These are phyloP conservation scores for Corrigiola litoralis DNA, from an alignment of 179 eudicot species.

Conservation along the genomic window DNA sequence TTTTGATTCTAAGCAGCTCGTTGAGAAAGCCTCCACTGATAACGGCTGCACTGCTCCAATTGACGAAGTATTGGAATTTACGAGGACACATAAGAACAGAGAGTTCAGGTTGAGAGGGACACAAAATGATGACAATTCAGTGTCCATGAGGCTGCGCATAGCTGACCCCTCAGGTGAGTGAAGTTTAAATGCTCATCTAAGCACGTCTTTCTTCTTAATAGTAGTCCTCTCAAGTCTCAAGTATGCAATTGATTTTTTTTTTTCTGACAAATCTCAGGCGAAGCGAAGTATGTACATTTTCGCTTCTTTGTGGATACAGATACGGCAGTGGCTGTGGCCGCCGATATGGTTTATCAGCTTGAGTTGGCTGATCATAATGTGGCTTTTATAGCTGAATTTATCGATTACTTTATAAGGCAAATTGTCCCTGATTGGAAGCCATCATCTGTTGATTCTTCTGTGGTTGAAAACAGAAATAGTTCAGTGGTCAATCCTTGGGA, in stretches of 20 bases:
- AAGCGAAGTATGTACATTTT: slow-evolving; percentile 60
- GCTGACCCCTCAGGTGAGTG: slow-evolving; percentile 38
- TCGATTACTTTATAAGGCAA: slow-evolving; percentile 47
- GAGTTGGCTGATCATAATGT: slow-evolving; percentile 65
- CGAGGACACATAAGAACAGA: slow-evolving; percentile 44
- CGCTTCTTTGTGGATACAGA: slow-evolving; percentile 59
- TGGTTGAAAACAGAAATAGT: slow-evolving; percentile 4
- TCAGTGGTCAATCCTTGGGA: slow-evolving; percentile 22
- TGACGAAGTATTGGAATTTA: slow-evolving; percentile 45
- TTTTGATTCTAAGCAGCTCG: slow-evolving; percentile 38
- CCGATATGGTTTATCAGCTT: slow-evolving; percentile 80
- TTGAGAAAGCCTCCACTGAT: slow-evolving; percentile 25
- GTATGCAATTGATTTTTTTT: not conserved
- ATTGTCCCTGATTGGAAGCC: slow-evolving; percentile 47
- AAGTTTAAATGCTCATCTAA: not conserved
- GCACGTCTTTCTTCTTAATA: not conserved
- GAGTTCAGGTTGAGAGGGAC: slow-evolving; percentile 66
- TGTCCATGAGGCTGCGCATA: slow-evolving; percentile 64
- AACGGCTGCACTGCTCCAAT: slow-evolving; percentile 28
- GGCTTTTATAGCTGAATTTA: slow-evolving; percentile 69
- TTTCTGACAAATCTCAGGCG: slow-evolving; percentile 31
- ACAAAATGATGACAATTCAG: slow-evolving; percentile 48
- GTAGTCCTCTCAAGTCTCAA: not conserved
- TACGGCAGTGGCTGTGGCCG: slow-evolving; percentile 65
- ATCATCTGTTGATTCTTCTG: slow-evolving; percentile 21